Percentiles rank a stretch among this genome's conserved stretches.
Conservation (phyloP, 1,139 yeast genomes). For the Debaryomyces psychrophilus region DNA sequence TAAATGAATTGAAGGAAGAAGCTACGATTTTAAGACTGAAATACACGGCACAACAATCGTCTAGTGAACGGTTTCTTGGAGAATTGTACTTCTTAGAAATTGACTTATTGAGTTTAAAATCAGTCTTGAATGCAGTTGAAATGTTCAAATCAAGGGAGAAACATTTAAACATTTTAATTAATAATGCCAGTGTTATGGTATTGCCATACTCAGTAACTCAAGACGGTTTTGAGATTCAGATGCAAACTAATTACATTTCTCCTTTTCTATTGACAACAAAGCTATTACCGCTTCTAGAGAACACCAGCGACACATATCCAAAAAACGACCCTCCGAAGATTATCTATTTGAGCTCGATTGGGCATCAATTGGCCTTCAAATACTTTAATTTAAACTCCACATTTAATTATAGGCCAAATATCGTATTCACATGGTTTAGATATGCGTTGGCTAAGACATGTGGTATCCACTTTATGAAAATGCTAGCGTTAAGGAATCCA, state of each 20-base stretch:
- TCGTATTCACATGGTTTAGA: slow-evolving; percentile 75
- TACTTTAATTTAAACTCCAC: slow-evolving; percentile 53
- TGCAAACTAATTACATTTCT: slow-evolving; percentile 78
- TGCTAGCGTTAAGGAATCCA: slow-evolving; percentile 69
- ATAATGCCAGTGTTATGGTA: slow-evolving; percentile 86
- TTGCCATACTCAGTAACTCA: slow-evolving; percentile 63
- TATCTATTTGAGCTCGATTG: slow-evolving; percentile 69
- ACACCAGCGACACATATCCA: slow-evolving; percentile 30
- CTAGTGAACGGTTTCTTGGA: slow-evolving; percentile 47
- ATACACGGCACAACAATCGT: slow-evolving; percentile 15
- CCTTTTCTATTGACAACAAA: slow-evolving; percentile 72
- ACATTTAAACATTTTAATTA: slow-evolving; percentile 62
- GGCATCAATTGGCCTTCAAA: slow-evolving; percentile 60
- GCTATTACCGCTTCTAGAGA: slow-evolving; percentile 57
- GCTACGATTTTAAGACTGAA: slow-evolving; percentile 21
- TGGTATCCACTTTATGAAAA: slow-evolving; percentile 72
- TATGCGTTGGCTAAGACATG: slow-evolving; percentile 82
- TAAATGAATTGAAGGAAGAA: slow-evolving; percentile 35
- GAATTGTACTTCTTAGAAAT: slow-evolving; percentile 59
- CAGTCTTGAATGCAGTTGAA: slow-evolving; percentile 60
- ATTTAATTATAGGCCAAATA: slow-evolving; percentile 65
- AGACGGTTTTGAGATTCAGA: slow-evolving; percentile 79
- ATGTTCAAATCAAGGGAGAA: slow-evolving; percentile 53
- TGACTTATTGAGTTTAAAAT: slow-evolving; percentile 61
- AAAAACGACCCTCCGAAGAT: slow-evolving; percentile 54